Base-by-base conservation (phyloP, 106 monocot species). In the Dioscorea zingiberensis region DNA sequence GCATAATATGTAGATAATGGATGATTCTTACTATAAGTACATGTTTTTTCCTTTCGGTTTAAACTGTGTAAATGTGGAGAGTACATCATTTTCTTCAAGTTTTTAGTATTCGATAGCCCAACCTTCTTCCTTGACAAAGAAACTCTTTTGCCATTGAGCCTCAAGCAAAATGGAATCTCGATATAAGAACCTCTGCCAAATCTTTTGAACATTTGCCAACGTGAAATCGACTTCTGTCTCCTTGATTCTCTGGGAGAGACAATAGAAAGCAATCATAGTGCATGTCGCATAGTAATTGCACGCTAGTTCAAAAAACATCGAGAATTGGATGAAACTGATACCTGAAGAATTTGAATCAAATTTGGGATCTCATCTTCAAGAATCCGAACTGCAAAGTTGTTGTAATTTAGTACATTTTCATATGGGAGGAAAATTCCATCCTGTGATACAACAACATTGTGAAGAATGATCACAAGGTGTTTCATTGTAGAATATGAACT, bases 341-440 rank as follows among this genome's bases (percentile, higher is more conserved):
- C 95, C 83, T 51, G 71, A 68, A 97, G 91, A 59, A 85, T 77
- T 49, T 69, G 63, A 10, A 88, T 66, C 83, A 95, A 77, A 66
- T 81, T 81, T 72, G 85, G 85, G 64, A 91, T 91, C 49, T 95
- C 85, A 57, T 95, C 77, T 79, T 95, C 95, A 26, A 48, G 27
- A 62, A 91, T 75, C 19, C 83, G 85, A 72, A 95, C 83, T 22
- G 85, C 81, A 83, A 95, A 95, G 66, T 81, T 88, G 27, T 82
- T 57, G 54, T 85, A 95, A 30, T 95, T 83, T 3, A 95, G 76
- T 15, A 95, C 71, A 75, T 95, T 95, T 60, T 95, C 95, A 66
- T 91, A 88, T 38, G 95, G 95, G 22, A 95, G 75, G 53, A 81
- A 91, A 57, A 95, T 95, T 18, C 91, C 95, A 81, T 95, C 95